These are phyloP conservation scores for Rhodotorula sp. DNA, from an alignment of 1,284 basidiomycete species.

Conservation along the genomic window DNA sequence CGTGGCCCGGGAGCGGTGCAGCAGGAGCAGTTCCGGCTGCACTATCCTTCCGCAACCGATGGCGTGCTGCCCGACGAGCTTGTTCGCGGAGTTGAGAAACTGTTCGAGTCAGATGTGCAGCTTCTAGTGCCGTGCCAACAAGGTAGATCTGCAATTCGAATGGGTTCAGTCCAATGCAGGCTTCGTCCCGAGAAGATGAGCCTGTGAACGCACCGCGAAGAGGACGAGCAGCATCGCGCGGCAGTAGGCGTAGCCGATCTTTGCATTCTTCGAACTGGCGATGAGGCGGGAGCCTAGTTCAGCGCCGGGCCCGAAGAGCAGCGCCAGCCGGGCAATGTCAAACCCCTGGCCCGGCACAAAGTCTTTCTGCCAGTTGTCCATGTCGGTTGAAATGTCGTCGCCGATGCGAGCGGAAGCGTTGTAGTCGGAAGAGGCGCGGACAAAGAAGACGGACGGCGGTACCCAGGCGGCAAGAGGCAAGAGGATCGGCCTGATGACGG, in stretches of 20 bases:
- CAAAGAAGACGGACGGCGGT: slow-evolving; percentile 15
- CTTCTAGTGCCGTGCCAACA: slow-evolving; percentile 20
- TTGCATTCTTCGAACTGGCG: background rate
- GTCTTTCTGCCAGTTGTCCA: background rate
- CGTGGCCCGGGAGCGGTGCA: background rate
- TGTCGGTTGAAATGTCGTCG: background rate
- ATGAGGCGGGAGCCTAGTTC: slow-evolving; percentile 5
- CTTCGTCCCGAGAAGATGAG: background rate
- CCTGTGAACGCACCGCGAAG: slow-evolving; percentile 8
- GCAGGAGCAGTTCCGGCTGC: background rate
- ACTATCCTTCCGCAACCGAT: background rate
- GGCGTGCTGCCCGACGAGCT: background rate
- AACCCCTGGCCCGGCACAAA: slow-evolving; percentile 5
- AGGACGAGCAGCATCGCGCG: slow-evolving; percentile 11
- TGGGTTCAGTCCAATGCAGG: too few species aligned
- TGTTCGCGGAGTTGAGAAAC: background rate
- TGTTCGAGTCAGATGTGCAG: slow-evolving; percentile 7
- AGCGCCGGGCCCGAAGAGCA: slow-evolving; percentile 7
- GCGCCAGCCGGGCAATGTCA: slow-evolving; percentile 13
- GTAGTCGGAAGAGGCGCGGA: slow-evolving; percentile 2
- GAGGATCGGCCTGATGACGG: slow-evolving; percentile 10
- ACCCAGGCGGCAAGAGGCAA: slow-evolving; percentile 14
- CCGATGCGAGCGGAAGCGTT: slow-evolving; percentile 6
- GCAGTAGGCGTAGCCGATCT: background rate
- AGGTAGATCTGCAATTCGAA: slow-evolving; percentile 16